Conservation (phyloP, 2,329 filamentous ascomycete genomes). For the Fusarium nurragi region DNA sequence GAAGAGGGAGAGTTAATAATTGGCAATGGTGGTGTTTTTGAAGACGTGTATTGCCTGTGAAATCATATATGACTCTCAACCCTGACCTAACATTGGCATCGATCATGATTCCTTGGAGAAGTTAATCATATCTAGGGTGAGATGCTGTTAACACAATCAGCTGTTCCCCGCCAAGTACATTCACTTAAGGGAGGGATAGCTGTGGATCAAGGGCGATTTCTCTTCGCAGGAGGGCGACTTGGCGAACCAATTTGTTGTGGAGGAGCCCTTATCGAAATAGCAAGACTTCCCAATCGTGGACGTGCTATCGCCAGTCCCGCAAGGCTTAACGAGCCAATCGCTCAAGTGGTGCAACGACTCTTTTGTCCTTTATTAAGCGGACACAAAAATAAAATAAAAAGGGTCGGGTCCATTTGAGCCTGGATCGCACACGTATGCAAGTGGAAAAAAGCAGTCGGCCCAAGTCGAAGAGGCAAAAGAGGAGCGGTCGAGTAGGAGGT, state of each 20-base stretch:
- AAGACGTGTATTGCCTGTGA: conserved; percentile 20
- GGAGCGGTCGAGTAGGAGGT: conserved; percentile 9
- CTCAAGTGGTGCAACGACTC: conserved; percentile 10
- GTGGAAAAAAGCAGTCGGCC: conserved; percentile 13
- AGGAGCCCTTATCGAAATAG: conserved; percentile 32
- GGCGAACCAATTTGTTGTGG: conserved; percentile 6
- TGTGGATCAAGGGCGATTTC: conserved; percentile 7
- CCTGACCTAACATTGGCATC: not conserved
- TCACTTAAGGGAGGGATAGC: conserved; percentile 19
- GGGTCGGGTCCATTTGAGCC: conserved; percentile 31
- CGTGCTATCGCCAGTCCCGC: conserved; percentile 20
- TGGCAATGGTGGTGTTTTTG: conserved; percentile 11
- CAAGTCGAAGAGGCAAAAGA: conserved; percentile 22
- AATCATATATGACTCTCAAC: not conserved
- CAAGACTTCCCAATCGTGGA: not conserved
- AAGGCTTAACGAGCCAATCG: conserved; percentile 31
- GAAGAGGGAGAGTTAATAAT: conserved; percentile 20
- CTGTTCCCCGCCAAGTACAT: not conserved
- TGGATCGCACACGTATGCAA: conserved; percentile 37
- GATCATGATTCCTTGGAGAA: not conserved
- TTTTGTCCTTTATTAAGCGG: not conserved
- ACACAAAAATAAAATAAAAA: conserved; percentile 28
- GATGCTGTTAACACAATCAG: not conserved
- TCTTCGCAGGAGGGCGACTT: not conserved
- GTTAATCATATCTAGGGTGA: not conserved